Percentiles rank a stretch among this genome's conserved stretches.
Conservation (phyloP, 176 grass and related monocot genomes). For the Luzula sylvatica region DNA sequence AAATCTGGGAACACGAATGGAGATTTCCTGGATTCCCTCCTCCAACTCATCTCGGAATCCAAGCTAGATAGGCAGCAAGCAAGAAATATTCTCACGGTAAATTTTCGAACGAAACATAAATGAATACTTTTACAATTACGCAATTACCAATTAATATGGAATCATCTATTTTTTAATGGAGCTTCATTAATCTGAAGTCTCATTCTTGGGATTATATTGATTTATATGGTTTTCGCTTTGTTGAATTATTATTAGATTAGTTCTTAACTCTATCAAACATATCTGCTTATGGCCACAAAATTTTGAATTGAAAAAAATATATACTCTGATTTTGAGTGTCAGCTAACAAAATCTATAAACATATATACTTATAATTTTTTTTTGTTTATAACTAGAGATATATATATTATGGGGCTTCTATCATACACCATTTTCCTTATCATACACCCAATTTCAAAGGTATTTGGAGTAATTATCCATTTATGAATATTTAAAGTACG, state of each 20-base stretch:
- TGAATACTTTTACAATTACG: neutral
- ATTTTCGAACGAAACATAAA: neutral
- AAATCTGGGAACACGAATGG: neutral
- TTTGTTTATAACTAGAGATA: too few relatives aligned
- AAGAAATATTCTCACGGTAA: neutral
- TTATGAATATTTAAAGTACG: too few relatives aligned
- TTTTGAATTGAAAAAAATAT: too few relatives aligned
- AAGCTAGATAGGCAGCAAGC: neutral
- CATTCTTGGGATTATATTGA: too few relatives aligned
- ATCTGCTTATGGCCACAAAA: neutral
- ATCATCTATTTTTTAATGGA: too few relatives aligned
- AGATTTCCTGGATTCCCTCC: slow-evolving; percentile 12
- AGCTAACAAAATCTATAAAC: neutral
- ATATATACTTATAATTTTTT: neutral
- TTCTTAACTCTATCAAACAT: neutral
- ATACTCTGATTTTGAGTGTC: neutral
- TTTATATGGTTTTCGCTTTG: too few relatives aligned
- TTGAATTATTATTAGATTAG: too few relatives aligned
- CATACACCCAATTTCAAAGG: too few relatives aligned
- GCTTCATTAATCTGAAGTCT: neutral
- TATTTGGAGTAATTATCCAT: too few relatives aligned
- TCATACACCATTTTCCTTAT: too few relatives aligned
- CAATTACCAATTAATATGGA: too few relatives aligned
- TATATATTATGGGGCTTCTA: too few relatives aligned
- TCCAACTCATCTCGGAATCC: neutral